Evolutionary conservation across 169 alveolate genomes (phyloP).

Genomic region (Plasmodium billcollinsi): DNA sequence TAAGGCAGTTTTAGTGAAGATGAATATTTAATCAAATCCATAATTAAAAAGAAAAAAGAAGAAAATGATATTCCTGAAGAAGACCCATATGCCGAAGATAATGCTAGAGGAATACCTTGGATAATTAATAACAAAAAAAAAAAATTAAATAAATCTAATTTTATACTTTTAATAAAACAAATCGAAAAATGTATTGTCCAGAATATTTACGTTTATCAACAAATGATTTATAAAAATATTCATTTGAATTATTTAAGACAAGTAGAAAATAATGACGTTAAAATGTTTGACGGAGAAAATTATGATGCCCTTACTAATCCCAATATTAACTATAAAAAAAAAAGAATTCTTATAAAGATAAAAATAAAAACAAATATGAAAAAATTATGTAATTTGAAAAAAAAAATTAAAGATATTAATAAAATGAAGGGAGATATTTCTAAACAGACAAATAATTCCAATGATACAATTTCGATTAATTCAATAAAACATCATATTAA

Average conservation of each 20-base stretch:
- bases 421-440: not conserved
- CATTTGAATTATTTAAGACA: constrained; percentile 17
- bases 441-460: not conserved
- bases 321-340: constrained; percentile 47
- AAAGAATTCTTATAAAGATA: constrained; percentile 48
- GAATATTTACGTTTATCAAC: constrained; percentile 52
- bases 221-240: constrained; percentile 60
- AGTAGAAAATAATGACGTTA: constrained; percentile 23
- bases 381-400: constrained; percentile 31
- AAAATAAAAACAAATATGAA: constrained; percentile 51
- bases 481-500: constrained; percentile 8
- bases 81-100: constrained; percentile 10
- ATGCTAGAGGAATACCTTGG: constrained; percentile 39
- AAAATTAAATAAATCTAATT: constrained; percentile 29
- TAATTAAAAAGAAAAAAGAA: constrained; percentile 68
- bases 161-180: constrained; percentile 36
- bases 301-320: constrained; percentile 72
- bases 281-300: constrained; percentile 73
- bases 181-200: constrained; percentile 63
- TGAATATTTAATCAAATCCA: constrained; percentile 58
- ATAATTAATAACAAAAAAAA: constrained; percentile 59
- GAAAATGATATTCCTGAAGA: constrained; percentile 24
- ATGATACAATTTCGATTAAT: constrained; percentile 3
- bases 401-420: constrained; percentile 8
- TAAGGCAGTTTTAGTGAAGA: constrained; percentile 74